Conservation (phyloP, 2,329 filamentous ascomycete genomes). For the Diplodia intermedia region DNA sequence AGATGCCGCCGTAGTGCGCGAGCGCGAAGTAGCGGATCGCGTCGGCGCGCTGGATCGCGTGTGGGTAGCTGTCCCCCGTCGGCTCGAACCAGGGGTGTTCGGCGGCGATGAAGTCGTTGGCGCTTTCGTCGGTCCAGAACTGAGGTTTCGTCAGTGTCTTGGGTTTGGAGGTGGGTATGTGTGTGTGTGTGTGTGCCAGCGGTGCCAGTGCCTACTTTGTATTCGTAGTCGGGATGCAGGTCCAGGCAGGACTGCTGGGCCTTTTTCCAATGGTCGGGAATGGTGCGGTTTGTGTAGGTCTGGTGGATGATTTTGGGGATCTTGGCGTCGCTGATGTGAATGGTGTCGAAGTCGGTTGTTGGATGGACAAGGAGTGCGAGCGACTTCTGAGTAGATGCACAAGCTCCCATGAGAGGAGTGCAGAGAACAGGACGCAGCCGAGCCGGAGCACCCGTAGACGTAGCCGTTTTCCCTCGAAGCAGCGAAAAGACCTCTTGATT, state of each 20-base stretch:
- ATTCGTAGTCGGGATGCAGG: constrained; percentile 74
- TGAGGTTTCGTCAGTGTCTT: background rate
- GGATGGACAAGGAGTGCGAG: background rate
- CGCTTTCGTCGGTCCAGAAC: constrained; percentile 37
- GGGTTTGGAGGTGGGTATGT: too few species aligned
- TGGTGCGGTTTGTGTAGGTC: constrained; percentile 73
- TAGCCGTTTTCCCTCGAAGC: background rate
- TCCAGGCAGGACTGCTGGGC: constrained; percentile 71
- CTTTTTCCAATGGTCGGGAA: constrained; percentile 70
- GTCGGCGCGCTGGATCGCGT: constrained; percentile 42
- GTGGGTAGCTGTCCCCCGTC: constrained; percentile 38
- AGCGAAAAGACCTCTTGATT: background rate
- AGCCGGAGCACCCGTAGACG: background rate
- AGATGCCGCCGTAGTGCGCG: constrained; percentile 40
- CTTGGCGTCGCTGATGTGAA: constrained; percentile 21
- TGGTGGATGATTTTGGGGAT: constrained; percentile 81
- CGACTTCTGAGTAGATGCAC: constrained; percentile 1
- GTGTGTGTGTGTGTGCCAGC: too few species aligned
- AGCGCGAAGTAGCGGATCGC: constrained; percentile 41
- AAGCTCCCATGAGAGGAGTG: background rate
- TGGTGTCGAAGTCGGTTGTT: background rate
- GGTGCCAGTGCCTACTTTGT: constrained; percentile 61
- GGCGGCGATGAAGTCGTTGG: constrained; percentile 34
- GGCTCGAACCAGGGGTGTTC: constrained; percentile 38
- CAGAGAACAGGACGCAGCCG: background rate